Evolutionary conservation across 139 green algal genomes (phyloP).

Genomic region (Mesotaenium endlicherianum): DNA sequence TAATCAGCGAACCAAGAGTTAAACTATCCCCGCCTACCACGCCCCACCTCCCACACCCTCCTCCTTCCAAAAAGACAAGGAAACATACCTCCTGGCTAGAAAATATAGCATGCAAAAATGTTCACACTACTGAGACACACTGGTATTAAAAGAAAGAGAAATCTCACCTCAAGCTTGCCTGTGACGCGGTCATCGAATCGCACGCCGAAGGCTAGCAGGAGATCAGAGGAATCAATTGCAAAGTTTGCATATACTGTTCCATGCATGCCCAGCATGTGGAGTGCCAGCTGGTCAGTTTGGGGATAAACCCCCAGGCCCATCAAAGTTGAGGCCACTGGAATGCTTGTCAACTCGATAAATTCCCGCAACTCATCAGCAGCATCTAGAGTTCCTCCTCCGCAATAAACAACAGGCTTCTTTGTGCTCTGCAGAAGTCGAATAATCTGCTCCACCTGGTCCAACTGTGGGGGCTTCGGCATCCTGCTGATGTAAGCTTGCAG

Average conservation of each 20-base stretch:
- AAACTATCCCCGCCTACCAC: too few species aligned
- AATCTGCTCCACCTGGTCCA: constrained; percentile 43
- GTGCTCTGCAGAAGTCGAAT: constrained; percentile 55
- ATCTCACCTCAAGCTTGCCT: constrained; percentile 83
- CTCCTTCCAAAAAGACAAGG: too few species aligned
- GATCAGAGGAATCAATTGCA: constrained; percentile 85
- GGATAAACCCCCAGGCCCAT: constrained; percentile 87
- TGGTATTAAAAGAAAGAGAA: background rate
- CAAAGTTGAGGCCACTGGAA: constrained; percentile 88
- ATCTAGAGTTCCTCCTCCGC: constrained; percentile 88
- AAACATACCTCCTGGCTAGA: too few species aligned
- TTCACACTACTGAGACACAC: background rate
- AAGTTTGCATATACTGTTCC: constrained; percentile 97
- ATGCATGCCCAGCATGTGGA: constrained; percentile 99
- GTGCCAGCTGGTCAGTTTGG: constrained; percentile 38
- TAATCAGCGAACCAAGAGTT: too few species aligned
- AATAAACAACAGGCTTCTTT: constrained; percentile 74
- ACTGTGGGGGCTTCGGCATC: constrained; percentile 61
- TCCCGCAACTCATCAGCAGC: constrained; percentile 73
- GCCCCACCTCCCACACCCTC: too few species aligned
- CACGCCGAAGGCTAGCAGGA: constrained; percentile 94
- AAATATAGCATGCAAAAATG: too few species aligned
- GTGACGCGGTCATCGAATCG: constrained; percentile 99
- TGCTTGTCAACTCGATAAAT: constrained; percentile 76
- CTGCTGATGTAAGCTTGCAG: constrained; percentile 86